Conservation (phyloP, 306 rosid species). For the Aeschynomene evenia region DNA sequence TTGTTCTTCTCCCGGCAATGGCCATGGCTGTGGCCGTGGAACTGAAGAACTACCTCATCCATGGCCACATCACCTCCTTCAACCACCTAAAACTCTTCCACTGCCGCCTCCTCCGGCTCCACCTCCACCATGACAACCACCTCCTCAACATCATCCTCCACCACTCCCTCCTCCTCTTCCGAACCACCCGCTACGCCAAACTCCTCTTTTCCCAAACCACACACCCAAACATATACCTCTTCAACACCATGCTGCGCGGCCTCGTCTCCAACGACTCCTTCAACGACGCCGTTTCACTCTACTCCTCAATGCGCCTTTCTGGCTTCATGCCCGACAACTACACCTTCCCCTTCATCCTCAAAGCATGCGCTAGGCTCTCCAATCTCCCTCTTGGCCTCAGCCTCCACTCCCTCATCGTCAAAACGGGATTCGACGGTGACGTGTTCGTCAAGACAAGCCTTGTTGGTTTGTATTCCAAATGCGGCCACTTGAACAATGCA, state of each 20-base stretch:
- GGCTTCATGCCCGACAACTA: conserved; percentile 45
- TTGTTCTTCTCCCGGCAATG: too few relatives aligned
- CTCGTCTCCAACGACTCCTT: conserved; percentile 53
- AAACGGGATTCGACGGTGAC: conserved; percentile 55
- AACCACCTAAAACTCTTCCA: conserved; percentile 53
- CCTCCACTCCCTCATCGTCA: conserved; percentile 55
- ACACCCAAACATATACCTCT: conserved; percentile 47
- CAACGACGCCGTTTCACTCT: conserved; percentile 39
- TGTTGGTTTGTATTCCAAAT: conserved; percentile 47
- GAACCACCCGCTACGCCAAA: conserved; percentile 34
- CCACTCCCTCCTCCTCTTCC: conserved; percentile 30
- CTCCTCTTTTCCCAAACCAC: conserved; percentile 42
- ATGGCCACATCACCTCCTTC: conserved; percentile 50
- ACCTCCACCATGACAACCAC: conserved; percentile 51
- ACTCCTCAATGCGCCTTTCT: conserved; percentile 40
- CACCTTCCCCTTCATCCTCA: conserved; percentile 63
- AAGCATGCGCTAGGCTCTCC: conserved; percentile 56
- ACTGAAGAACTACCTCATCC: conserved; percentile 40
- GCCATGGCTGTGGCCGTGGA: conserved; percentile 31
- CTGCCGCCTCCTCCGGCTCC: conserved; percentile 55
- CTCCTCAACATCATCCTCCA: conserved; percentile 54
- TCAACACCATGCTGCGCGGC: conserved; percentile 68
- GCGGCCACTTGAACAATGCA: conserved; percentile 43
- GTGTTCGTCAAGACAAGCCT: conserved; percentile 62
- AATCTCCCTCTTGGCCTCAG: conserved; percentile 41